phyloP scores from a whole-genome alignment of 257 asterid species.

The Scutellaria baicalensis region DNA sequence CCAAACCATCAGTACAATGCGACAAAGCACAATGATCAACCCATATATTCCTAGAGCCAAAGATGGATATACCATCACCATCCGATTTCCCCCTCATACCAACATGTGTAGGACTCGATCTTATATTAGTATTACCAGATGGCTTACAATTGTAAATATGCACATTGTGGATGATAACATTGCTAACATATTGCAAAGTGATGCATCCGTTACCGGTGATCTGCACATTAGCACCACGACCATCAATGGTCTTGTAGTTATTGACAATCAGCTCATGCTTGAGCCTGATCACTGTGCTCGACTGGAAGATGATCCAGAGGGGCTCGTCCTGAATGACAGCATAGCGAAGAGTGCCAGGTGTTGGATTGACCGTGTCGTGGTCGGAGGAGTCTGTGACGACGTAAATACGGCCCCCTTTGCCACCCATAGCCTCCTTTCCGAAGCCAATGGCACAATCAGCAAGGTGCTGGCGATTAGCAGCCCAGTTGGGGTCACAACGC shows the following conservation, averaged over 20 bases:
- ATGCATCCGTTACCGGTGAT: slow-evolving; percentile 87
- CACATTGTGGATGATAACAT: slow-evolving; percentile 68
- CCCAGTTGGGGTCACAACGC: slow-evolving; percentile 83
- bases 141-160: slow-evolving; percentile 58
- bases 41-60: slow-evolving; percentile 67
- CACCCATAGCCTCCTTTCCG: slow-evolving; percentile 63
- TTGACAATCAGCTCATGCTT: slow-evolving; percentile 76
- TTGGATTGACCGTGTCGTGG: slow-evolving; percentile 52
- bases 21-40: slow-evolving; percentile 80
- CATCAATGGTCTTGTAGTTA: slow-evolving; percentile 70
- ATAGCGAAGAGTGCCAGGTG: slow-evolving; percentile 76
- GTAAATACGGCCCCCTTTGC: slow-evolving; percentile 71
- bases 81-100: slow-evolving; percentile 75
- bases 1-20: slow-evolving; percentile 80
- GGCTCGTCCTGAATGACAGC: slow-evolving; percentile 91
- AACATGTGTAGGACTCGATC: slow-evolving; percentile 67
- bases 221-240: slow-evolving; percentile 73
- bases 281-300: slow-evolving; percentile 63
- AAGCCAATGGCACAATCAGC: slow-evolving; percentile 87
- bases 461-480: slow-evolving; percentile 56
- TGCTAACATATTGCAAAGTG: slow-evolving; percentile 64
- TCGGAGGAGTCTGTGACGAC: slow-evolving; percentile 79
- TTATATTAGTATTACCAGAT: slow-evolving; percentile 54
- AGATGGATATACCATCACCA: slow-evolving; percentile 82
- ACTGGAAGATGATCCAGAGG: slow-evolving; percentile 65